Percentiles rank a stretch among this genome's conserved stretches.
Conservation (phyloP, 1,284 basidiomycete genomes). For the Pseudozyma sp. region DNA sequence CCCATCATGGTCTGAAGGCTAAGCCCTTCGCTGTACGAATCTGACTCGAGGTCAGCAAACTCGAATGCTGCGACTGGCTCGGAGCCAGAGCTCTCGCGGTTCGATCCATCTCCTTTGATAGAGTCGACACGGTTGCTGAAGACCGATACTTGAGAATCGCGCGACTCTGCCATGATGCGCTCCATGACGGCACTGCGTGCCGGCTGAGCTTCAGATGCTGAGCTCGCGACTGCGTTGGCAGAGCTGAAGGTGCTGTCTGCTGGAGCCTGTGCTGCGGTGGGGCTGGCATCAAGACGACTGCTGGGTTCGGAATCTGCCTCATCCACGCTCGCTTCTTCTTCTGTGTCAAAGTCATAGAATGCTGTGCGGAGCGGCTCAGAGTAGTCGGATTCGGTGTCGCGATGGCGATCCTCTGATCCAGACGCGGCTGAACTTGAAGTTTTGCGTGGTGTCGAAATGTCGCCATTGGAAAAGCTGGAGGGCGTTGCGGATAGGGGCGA, state of each 20-base stretch:
- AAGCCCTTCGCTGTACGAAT: slow-evolving; percentile 21
- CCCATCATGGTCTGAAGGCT: slow-evolving; percentile 45
- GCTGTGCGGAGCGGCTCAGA: slow-evolving; percentile 31
- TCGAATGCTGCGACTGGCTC: slow-evolving; percentile 25
- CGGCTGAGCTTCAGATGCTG: neutral
- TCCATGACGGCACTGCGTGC: neutral
- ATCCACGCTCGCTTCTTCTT: slow-evolving; percentile 5
- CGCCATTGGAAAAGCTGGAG: slow-evolving; percentile 4
- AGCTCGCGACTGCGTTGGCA: neutral
- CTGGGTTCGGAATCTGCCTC: slow-evolving; percentile 4
- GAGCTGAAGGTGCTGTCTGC: neutral
- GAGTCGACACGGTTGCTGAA: slow-evolving; percentile 19
- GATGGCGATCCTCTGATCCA: neutral
- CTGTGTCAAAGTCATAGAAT: slow-evolving; percentile 34
- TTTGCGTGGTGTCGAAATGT: neutral
- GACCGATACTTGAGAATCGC: slow-evolving; percentile 12
- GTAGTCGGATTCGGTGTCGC: slow-evolving; percentile 12
- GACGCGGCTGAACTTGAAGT: slow-evolving; percentile 12
- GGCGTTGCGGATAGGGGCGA: slow-evolving; percentile 32
- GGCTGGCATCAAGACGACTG: neutral
- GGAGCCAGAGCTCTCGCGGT: slow-evolving; percentile 21
- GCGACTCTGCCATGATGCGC: slow-evolving; percentile 12
- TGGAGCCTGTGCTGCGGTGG: neutral
- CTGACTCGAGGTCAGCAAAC: slow-evolving; percentile 27
- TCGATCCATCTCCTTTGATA: neutral